Base-by-base conservation (phyloP, 2,329 filamentous ascomycete genomes). In the Fusarium bactridioides region DNA sequence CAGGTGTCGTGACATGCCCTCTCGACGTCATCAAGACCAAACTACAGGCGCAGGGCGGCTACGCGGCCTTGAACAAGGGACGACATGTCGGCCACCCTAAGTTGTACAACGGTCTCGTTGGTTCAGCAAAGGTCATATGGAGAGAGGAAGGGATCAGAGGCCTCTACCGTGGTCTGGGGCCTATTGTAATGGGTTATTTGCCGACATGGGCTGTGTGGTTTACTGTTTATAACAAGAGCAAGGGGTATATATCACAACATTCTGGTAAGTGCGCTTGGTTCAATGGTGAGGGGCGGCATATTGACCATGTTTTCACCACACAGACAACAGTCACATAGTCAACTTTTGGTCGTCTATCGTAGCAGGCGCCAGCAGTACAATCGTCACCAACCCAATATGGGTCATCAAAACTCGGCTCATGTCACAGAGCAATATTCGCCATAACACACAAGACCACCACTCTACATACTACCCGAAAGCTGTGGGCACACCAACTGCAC, bases 11-110 rank as follows among this genome's bases (percentile, higher is more conserved):
- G 73, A 98, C 95, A 59, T 99, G 96, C 81, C 96, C 96, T 45
- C 91, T 99, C 76, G 96, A 99, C 86, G 96, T 99, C 70, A 98
- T 99, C 83, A 99, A 99, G 86, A 99, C 96, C 48, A 98, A 98
- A 83, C 84, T 99, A 68, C 96, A 99, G 82, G 95, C 95, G 21
- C 96, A 98, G 81, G 95, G 95, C 72, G 93, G 94, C 25, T 97
- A 97, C 82, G 75, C 82, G 74, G 87, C 84, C 74, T 82, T 82
- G 79, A 86, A 84, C 76, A 84, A 84, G 72, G 85, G 82, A 67
- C 81, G 80, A 60, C 84, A 85, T 80, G 85, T 84, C 33, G 85
- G 84, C 33, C 86, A 87, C 67, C 82, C 84, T 27, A 85, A 84
- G 86, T 84, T 96, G 55, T 99, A 99, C 81, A 91, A 92, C 70